phyloP scores from a whole-genome alignment of 2,329 filamentous ascomycete species.

The Fonsecaea pedrosoi region DNA sequence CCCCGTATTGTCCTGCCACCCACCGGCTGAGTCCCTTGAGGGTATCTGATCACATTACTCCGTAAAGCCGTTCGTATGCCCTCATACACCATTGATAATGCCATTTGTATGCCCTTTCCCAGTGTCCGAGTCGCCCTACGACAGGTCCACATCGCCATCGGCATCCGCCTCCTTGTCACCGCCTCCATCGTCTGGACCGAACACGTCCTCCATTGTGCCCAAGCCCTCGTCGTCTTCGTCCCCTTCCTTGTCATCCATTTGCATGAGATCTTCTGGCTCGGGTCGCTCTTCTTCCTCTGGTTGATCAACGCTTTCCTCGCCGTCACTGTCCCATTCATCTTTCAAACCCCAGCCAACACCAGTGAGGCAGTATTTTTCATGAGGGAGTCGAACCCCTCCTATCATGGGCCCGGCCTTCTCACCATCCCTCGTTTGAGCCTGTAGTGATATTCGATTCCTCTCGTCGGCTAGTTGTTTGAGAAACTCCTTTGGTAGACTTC shows the following conservation, averaged over 20 bases:
- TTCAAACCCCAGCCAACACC: constrained; percentile 63
- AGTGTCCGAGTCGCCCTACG: constrained; percentile 6
- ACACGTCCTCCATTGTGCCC: constrained; percentile 43
- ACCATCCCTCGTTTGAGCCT: constrained; percentile 46
- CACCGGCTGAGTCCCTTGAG: not conserved
- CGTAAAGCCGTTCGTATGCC: constrained; percentile 1
- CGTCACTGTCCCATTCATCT: constrained; percentile 65
- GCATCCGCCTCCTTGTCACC: constrained; percentile 48
- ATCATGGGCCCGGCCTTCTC: constrained; percentile 47
- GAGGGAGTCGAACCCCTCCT: constrained; percentile 65
- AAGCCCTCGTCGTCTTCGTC: constrained; percentile 40
- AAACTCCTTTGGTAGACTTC: constrained; percentile 66
- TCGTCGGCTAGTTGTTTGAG: constrained; percentile 64
- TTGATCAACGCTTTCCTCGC: constrained; percentile 51
- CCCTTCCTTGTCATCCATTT: constrained; percentile 42
- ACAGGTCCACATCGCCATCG: constrained; percentile 49
- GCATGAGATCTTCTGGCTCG: constrained; percentile 37
- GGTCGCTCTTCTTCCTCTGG: constrained; percentile 34
- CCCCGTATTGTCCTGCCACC: not conserved
- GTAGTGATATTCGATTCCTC: constrained; percentile 62
- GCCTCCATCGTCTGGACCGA: constrained; percentile 45
- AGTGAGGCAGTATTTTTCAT: constrained; percentile 67
- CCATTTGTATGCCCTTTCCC: not conserved
- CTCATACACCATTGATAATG: constrained; percentile 5
- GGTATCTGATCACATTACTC: constrained; percentile 5